A percentile compares a stretch with the other conserved stretches of the same genome.
These are phyloP conservation scores for Hydrangea macrophylla DNA, from an alignment of 148 eudicot genomes.

Conservation along the genomic window DNA sequence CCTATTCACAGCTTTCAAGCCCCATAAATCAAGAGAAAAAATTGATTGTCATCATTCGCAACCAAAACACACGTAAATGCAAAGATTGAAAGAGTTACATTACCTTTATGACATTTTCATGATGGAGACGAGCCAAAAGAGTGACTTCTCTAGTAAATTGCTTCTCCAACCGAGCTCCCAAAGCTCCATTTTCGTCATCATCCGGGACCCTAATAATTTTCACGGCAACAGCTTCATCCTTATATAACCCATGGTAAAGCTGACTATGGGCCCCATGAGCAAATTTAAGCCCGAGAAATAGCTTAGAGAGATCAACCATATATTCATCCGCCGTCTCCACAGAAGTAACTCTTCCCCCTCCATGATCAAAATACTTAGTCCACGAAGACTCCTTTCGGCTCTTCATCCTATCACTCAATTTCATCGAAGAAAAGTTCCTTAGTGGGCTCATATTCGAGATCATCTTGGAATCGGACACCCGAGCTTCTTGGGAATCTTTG, in stretches of 20 bases:
- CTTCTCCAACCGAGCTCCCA: conserved; percentile 64
- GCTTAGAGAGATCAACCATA: conserved; percentile 70
- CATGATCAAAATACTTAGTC: conserved; percentile 78
- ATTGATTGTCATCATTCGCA: background rate
- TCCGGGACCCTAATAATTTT: conserved; percentile 76
- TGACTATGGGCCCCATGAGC: conserved; percentile 87
- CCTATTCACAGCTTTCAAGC: background rate
- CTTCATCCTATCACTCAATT: conserved; percentile 42
- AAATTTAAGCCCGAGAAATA: conserved; percentile 69
- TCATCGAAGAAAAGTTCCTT: conserved; percentile 44
- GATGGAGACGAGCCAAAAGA: conserved; percentile 66
- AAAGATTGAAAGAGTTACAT: background rate
- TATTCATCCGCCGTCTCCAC: conserved; percentile 71
- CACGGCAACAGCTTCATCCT: conserved; percentile 75
- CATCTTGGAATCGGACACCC: conserved; percentile 16
- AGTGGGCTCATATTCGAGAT: conserved; percentile 47
- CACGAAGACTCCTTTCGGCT: conserved; percentile 50
- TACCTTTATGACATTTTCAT: conserved; percentile 88
- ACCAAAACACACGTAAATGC: background rate
- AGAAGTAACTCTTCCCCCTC: conserved; percentile 68
- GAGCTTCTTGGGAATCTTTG: conserved; percentile 26
- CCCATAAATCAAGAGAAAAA: background rate
- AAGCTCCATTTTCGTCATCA: conserved; percentile 67
- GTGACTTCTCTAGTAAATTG: conserved; percentile 76
- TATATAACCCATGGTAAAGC: conserved; percentile 77